A percentile compares a stretch with the other conserved stretches of the same genome.
Conservation (phyloP, 2,329 filamentous ascomycete genomes). For the Trichophyton benhamiae region DNA sequence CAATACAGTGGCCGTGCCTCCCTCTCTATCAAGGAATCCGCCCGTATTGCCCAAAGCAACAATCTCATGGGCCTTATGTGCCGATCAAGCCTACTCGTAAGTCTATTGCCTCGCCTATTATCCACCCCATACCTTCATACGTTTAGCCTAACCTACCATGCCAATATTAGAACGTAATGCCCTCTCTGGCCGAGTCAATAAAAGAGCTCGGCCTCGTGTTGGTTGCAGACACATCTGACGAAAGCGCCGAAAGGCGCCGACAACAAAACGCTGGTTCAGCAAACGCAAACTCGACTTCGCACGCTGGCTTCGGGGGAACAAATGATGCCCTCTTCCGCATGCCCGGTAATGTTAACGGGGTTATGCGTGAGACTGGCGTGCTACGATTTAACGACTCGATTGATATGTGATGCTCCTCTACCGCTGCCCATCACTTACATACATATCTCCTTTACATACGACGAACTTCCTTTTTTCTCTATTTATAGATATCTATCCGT, state of each 20-base stretch:
- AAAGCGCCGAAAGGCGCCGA: slow-evolving; percentile 25
- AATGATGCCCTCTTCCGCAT: slow-evolving; percentile 40
- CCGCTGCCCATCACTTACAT: not conserved
- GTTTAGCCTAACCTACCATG: not conserved
- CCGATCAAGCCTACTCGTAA: slow-evolving; percentile 70
- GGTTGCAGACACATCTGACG: slow-evolving; percentile 71
- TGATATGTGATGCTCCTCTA: slow-evolving; percentile 42
- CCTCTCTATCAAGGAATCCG: slow-evolving; percentile 86
- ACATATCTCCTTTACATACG: too few relatives aligned
- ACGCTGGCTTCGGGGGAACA: slow-evolving; percentile 19
- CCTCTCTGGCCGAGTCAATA: slow-evolving; percentile 80
- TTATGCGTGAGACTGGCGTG: slow-evolving; percentile 74
- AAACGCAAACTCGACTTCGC: not conserved
- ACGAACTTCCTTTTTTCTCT: not conserved
- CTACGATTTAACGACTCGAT: slow-evolving; percentile 88
- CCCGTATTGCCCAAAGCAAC: slow-evolving; percentile 83
- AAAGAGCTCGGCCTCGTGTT: slow-evolving; percentile 88
- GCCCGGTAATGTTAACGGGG: slow-evolving; percentile 74
- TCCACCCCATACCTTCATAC: slow-evolving; percentile 10
- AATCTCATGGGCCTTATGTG: slow-evolving; percentile 98
- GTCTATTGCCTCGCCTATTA: slow-evolving; percentile 23
- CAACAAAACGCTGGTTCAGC: slow-evolving; percentile 14
- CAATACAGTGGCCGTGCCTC: slow-evolving; percentile 57
- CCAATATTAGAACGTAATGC: slow-evolving; percentile 73
- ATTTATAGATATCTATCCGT: slow-evolving; percentile 3